A percentile compares a stretch with the other conserved stretches of the same genome.
These are phyloP conservation scores for Xylaria sp. DNA, from an alignment of 2,329 filamentous ascomycete species.

Conservation along the genomic window DNA sequence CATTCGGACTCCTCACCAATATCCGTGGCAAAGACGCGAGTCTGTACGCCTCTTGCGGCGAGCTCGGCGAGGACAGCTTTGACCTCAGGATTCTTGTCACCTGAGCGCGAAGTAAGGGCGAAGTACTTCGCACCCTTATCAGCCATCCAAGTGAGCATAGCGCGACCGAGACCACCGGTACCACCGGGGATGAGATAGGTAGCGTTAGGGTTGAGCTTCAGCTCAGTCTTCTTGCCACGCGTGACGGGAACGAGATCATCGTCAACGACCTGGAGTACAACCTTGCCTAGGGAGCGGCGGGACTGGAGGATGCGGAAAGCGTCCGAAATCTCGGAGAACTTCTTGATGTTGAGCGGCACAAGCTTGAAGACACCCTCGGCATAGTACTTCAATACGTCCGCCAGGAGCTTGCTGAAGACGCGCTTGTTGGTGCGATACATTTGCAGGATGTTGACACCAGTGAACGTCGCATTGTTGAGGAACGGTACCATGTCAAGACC, in stretches of 20 bases:
- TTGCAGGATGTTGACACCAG: slow-evolving; percentile 46
- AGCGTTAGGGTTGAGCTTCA: slow-evolving; percentile 43
- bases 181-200: slow-evolving; percentile 52
- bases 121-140: slow-evolving; percentile 50
- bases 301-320: slow-evolving; percentile 47
- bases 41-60: slow-evolving; percentile 40
- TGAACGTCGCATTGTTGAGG: slow-evolving; percentile 46
- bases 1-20: slow-evolving; percentile 43
- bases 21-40: slow-evolving; percentile 41
- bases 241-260: slow-evolving; percentile 44
- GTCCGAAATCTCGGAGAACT: slow-evolving; percentile 46
- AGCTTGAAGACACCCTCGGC: slow-evolving; percentile 44
- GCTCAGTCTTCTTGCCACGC: slow-evolving; percentile 42
- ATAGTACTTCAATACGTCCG: slow-evolving; percentile 43
- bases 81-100: slow-evolving; percentile 44
- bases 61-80: slow-evolving; percentile 44
- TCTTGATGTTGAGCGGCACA: slow-evolving; percentile 45
- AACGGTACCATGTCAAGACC: slow-evolving; percentile 48
- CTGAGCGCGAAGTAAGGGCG: slow-evolving; percentile 46
- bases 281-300: slow-evolving; percentile 44
- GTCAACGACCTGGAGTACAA: slow-evolving; percentile 44
- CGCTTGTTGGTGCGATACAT: slow-evolving; percentile 47
- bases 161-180: slow-evolving; percentile 49
- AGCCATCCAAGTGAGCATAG: slow-evolving; percentile 49
- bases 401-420: slow-evolving; percentile 44